Evolutionary conservation across 1,284 basidiomycete species (phyloP), one percentile per base, ranked within the genome.

Genomic region (Volvariella volvacea): DNA sequence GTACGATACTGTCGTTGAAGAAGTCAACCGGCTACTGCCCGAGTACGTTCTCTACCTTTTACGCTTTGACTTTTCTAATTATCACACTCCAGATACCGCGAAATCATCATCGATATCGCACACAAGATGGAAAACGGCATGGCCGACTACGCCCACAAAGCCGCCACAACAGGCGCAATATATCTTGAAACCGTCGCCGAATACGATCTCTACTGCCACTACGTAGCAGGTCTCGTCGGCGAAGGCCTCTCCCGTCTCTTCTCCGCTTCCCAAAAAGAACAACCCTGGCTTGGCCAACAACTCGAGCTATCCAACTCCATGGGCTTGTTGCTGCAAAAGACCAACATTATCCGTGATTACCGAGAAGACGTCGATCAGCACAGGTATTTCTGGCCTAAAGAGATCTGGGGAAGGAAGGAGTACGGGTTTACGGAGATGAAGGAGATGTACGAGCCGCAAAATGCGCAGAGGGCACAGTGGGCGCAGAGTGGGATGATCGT

Each of bases 191-290:
- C 83, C 8, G 68, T 91, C 50, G 71, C 78, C 38, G 92, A 97
- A 55, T 97, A 95, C 65, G 92, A 98, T 63, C 76, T 98, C 9
- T 99, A 99, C 70, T 99, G 96, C 62, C 95, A 99, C 66, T 98
- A 96, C 63, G 96, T 98, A 50, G 96, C 95, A 2, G 96, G 95
- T 2, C 82, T 99, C 46, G 95, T 99, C 49, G 96, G 95, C 42
- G 96, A 99, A 64, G 95, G 96, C 46, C 76, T 97, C 39, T 94
- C 92, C 0, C 80, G 91, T 4, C 73, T 99, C 39, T 97, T 95
- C 68, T 74, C 88, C 14, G 88, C 89, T 6, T 92, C 91, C 3
- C 81, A 80, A 34, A 92, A 94, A 59, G 95, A 99, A 66, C 75
- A 74, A 0, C 60, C 74, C 0, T 89, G 81, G 73, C 67, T 99